Evolutionary conservation across 176 grass and related monocot species (phyloP), one percentile per base, ranked within the genome.

Genomic region (Zizania latifolia): DNA sequence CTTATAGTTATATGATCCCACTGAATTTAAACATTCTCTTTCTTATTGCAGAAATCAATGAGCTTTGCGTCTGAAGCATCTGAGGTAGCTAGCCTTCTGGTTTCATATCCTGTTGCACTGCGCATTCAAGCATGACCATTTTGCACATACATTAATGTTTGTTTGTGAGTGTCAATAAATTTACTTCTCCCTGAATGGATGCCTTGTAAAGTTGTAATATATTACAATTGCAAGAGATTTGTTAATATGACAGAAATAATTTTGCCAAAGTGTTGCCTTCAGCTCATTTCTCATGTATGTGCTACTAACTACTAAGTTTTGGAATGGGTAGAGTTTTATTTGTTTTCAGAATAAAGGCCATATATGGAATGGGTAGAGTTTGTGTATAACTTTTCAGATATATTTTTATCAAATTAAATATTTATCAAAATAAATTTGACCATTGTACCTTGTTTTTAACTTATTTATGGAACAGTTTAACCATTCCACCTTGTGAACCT

Each of bases 41-140:
- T 86, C n/a, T 54, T 84, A 48, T 75, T 81, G 75, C 90, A 90
- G 90, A 89, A 86, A 90, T 90, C 82, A 12, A 88, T 90, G 81
- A 81, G 72, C 65, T 88, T 88, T 78, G 88, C 67, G 0, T 31
- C 92, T 83, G 74, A 90, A 58, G 71, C 10, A 37, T 85, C 92
- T 62, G 79, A 91, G 88, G 92, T 94, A 82, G 85, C 72, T 34
- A 74, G n/a, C n/a, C n/a, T n/a, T 90, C 64, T 74, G 8, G 12
- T 62, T 88, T 79, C 34, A 62, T 37, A 61, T 74, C 54, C 36
- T 54, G 4, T 79, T 74, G 27, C 50, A 29, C 35, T 22, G 7
- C 79, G 3, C 56, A 33, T 26, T 61, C 43, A 27, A 62, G 51
- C 33, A 83, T 67, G 28, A 55, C 58, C 46, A 10, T 23, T 75